phyloP scores from a whole-genome alignment of 345 rosid genomes.

The Pseudoturritis turrita region DNA sequence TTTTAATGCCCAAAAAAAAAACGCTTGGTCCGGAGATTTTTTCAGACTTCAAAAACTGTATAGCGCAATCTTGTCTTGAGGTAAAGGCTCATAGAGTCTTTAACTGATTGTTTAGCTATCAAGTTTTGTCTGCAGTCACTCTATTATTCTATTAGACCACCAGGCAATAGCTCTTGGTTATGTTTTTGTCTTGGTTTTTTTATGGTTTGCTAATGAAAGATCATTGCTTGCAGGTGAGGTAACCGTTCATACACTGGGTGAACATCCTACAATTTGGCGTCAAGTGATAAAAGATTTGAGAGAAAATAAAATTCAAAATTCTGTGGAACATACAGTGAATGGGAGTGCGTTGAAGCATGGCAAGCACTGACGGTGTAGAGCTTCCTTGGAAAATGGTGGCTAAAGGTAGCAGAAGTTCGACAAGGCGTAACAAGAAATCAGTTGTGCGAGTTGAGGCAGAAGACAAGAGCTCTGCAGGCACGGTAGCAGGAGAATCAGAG shows the following conservation, averaged over 20 bases:
- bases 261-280: too few species aligned
- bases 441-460: conserved; percentile 21
- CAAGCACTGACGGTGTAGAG: conserved; percentile 42
- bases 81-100: conserved; percentile 8
- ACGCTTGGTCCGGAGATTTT: neutral
- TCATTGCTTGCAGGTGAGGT: conserved; percentile 11
- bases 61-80: too few species aligned
- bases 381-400: conserved; percentile 49
- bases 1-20: neutral
- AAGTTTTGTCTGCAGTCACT: neutral
- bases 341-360: conserved; percentile 35
- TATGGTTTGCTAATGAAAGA: neutral
- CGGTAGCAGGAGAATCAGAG: conserved; percentile 34
- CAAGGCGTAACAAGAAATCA: conserved; percentile 39
- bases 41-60: too few species aligned
- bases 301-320: too few species aligned
- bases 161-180: neutral
- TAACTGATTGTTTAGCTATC: neutral
- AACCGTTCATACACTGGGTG: conserved; percentile 7
- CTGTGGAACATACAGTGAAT: neutral
- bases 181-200: neutral
- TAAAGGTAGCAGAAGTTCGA: conserved; percentile 41
- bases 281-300: too few species aligned
- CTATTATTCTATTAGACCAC: neutral
- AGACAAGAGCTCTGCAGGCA: conserved; percentile 20